Conservation (phyloP, 2,329 filamentous ascomycete genomes). For the Fusarium tricinctum region DNA sequence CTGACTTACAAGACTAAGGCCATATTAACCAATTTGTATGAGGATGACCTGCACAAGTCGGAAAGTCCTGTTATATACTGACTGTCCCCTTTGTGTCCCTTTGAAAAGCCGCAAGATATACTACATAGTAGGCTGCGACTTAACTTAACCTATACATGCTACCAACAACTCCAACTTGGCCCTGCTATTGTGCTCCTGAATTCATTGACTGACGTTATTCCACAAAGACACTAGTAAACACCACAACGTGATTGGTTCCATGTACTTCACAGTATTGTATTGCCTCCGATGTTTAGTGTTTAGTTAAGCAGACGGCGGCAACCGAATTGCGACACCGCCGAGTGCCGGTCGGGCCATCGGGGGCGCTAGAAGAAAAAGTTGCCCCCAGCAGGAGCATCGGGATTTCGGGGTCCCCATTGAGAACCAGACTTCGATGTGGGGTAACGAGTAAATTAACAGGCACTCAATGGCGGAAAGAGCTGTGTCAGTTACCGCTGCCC, state of each 20-base stretch:
- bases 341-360: constrained; percentile 49
- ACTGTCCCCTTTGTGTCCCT: too few species aligned
- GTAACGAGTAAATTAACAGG: constrained; percentile 17
- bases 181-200: too few species aligned
- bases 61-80: background rate
- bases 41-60: too few species aligned
- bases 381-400: constrained; percentile 33
- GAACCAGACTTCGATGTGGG: constrained; percentile 35
- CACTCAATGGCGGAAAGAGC: fast-evolving
- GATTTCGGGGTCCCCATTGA: constrained; percentile 47
- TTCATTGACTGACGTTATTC: too few species aligned
- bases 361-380: constrained; percentile 29
- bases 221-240: constrained; percentile 5
- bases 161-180: too few species aligned
- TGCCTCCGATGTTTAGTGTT: constrained; percentile 25
- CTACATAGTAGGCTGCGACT: too few species aligned
- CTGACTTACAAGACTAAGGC: too few species aligned
- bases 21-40: too few species aligned
- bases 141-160: too few species aligned
- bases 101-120: too few species aligned
- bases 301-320: constrained; percentile 34
- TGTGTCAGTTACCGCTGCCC: background rate
- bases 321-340: constrained; percentile 39
- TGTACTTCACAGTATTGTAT: constrained; percentile 7
- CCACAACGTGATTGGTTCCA: constrained; percentile 7